phyloP scores from a whole-genome alignment of 2,329 filamentous ascomycete species.

The Aspergillus fumigatiaffinis region DNA sequence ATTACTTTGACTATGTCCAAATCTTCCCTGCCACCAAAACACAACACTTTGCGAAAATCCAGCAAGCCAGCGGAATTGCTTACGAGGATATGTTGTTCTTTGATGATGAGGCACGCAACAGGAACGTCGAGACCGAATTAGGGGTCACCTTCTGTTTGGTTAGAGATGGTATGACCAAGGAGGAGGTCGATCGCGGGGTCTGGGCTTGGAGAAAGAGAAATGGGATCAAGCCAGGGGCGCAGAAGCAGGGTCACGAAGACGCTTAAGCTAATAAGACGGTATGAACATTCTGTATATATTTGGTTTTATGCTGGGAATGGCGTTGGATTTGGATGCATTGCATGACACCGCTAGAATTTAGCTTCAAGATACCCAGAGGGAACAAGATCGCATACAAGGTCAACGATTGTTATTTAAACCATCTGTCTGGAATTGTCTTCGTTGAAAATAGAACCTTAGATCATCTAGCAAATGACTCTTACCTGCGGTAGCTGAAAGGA shows the following conservation, averaged over 20 bases:
- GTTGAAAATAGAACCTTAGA: neutral
- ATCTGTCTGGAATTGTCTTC: neutral
- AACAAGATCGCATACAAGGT: neutral
- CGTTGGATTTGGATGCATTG: neutral
- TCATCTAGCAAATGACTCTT: neutral
- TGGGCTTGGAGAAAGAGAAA: conserved; percentile 74
- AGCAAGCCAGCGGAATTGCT: conserved; percentile 64
- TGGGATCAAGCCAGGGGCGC: conserved; percentile 41
- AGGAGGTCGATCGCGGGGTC: conserved; percentile 75
- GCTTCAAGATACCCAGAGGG: conserved; percentile 11
- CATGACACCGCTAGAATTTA: neutral
- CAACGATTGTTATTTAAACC: neutral
- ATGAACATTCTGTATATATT: conserved; percentile 1
- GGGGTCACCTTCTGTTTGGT: conserved; percentile 85
- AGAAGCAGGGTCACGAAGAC: conserved; percentile 9
- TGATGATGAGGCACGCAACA: conserved; percentile 84
- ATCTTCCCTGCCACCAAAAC: conserved; percentile 75
- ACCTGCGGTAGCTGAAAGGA: neutral
- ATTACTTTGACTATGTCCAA: conserved; percentile 56
- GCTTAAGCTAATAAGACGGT: neutral
- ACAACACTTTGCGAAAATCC: conserved; percentile 74
- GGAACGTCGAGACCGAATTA: conserved; percentile 68
- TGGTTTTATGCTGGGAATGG: neutral
- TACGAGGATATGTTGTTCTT: conserved; percentile 93
- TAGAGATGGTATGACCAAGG: conserved; percentile 69